Conservation (phyloP, 768 basidiomycete genomes). For the Trametes cinnabarina region DNA sequence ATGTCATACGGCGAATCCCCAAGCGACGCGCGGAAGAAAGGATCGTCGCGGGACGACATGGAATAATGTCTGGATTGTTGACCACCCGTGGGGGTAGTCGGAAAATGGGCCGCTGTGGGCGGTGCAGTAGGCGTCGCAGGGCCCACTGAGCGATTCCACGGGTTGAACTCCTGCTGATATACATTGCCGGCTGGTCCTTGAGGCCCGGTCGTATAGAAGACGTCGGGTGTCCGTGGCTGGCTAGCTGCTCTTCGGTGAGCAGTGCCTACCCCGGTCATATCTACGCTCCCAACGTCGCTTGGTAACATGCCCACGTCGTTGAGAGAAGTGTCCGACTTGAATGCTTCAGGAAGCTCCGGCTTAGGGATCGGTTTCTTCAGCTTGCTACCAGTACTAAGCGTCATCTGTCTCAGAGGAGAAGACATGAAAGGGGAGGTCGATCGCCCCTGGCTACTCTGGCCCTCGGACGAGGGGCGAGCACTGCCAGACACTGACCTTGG, state of each 20-base stretch:
- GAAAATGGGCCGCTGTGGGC: background rate
- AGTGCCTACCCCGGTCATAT: constrained; percentile 69
- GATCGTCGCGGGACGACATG: constrained; percentile 10
- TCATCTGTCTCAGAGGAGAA: constrained; percentile 24
- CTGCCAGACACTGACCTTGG: constrained; percentile 3
- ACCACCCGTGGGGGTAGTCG: background rate
- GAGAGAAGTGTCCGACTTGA: constrained; percentile 28
- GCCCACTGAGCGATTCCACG: constrained; percentile 17
- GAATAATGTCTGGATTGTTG: constrained; percentile 13
- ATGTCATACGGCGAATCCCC: constrained; percentile 15
- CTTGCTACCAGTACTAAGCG: constrained; percentile 17
- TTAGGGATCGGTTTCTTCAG: constrained; percentile 63
- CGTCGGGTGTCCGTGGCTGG: constrained; percentile 21
- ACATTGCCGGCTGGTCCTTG: background rate
- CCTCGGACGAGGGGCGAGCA: background rate
- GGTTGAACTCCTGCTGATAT: constrained; percentile 16
- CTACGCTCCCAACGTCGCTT: constrained; percentile 37
- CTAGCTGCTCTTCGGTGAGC: constrained; percentile 21
- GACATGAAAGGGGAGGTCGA: constrained; percentile 15
- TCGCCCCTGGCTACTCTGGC: constrained; percentile 3
- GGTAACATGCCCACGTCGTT: constrained; percentile 6
- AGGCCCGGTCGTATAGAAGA: constrained; percentile 22
- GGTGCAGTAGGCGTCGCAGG: constrained; percentile 1
- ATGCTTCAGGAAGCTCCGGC: constrained; percentile 60
- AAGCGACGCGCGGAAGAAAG: background rate